phyloP scores from a whole-genome alignment of 768 basidiomycete genomes.

The Ramaria rubella region DNA sequence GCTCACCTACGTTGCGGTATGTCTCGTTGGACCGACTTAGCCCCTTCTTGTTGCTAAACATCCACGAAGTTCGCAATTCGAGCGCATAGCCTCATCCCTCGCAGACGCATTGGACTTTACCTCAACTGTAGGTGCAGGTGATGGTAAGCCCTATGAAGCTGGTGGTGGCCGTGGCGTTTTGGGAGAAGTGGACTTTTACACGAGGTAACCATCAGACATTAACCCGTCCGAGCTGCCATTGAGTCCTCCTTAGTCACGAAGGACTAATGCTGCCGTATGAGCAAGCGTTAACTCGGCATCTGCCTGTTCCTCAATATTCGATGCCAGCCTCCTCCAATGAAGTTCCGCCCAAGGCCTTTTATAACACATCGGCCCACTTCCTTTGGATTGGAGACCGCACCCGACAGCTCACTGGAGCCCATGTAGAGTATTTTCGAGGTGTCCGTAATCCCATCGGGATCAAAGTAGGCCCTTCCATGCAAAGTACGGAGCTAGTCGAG shows the following conservation, averaged over 20 bases:
- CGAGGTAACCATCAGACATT: slow-evolving; percentile 46
- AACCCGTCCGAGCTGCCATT: background rate
- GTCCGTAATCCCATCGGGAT: slow-evolving; percentile 92
- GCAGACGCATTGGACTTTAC: slow-evolving; percentile 93
- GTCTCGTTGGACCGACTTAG: slow-evolving; percentile 16
- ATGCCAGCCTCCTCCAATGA: slow-evolving; percentile 24
- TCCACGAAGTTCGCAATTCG: slow-evolving; percentile 81
- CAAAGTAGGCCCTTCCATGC: slow-evolving; percentile 92
- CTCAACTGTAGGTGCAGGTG: slow-evolving; percentile 74
- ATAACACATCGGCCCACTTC: slow-evolving; percentile 92
- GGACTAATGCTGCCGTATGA: slow-evolving; percentile 92
- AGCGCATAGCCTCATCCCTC: slow-evolving; percentile 74
- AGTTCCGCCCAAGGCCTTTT: slow-evolving; percentile 45
- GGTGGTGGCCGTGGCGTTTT: slow-evolving; percentile 67
- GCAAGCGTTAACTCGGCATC: slow-evolving; percentile 76
- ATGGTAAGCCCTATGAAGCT: slow-evolving; percentile 51
- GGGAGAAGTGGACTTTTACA: slow-evolving; percentile 91
- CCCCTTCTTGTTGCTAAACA: slow-evolving; percentile 2
- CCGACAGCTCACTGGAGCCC: slow-evolving; percentile 83
- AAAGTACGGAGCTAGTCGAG: slow-evolving; percentile 62
- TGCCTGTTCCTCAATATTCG: slow-evolving; percentile 34
- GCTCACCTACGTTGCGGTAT: slow-evolving; percentile 68
- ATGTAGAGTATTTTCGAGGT: slow-evolving; percentile 92
- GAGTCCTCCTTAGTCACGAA: slow-evolving; percentile 58
- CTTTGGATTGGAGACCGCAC: slow-evolving; percentile 98